A percentile compares a stretch with the other conserved stretches of the same genome.
Evolutionary conservation across 192 early-diverging fungal species (phyloP).

Genomic region (Umbelopsis vinacea): DNA sequence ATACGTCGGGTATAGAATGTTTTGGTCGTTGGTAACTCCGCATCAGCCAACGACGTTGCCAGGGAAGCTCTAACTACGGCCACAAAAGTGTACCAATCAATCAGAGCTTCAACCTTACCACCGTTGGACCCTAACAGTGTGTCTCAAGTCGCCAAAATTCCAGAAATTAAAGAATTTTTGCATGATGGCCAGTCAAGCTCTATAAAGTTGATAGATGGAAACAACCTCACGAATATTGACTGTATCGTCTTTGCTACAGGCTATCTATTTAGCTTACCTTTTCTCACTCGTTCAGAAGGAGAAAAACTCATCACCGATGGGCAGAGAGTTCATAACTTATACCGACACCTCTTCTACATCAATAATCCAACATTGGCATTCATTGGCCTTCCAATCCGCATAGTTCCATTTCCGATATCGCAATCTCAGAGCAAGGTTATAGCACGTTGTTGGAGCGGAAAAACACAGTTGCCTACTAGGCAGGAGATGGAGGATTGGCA

Average conservation of each 20-base stretch:
- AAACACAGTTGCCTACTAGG: conserved; percentile 29
- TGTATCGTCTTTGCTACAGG: conserved; percentile 69
- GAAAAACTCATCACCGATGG: conserved; percentile 39
- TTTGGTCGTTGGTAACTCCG: conserved; percentile 57
- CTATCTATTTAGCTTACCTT: conserved; percentile 65
- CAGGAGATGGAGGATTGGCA: conserved; percentile 41
- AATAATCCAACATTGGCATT: conserved; percentile 60
- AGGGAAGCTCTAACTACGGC: conserved; percentile 48
- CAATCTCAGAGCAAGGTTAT: conserved; percentile 59
- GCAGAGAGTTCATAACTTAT: conserved; percentile 46
- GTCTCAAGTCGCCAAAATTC: neutral
- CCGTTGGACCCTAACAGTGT: neutral
- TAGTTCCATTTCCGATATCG: conserved; percentile 64
- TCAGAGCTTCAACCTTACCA: conserved; percentile 29
- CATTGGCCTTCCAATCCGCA: conserved; percentile 58
- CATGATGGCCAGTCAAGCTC: neutral
- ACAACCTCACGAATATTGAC: conserved; percentile 42
- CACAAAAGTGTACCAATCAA: conserved; percentile 42
- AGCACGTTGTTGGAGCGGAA: conserved; percentile 44
- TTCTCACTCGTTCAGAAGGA: conserved; percentile 39
- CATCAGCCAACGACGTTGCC: conserved; percentile 58
- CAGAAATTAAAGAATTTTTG: neutral
- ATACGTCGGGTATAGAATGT: conserved; percentile 33
- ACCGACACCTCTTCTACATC: conserved; percentile 49
- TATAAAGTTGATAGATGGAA: conserved; percentile 43